Evolutionary conservation across 176 grass and related monocot genomes (phyloP), one percentile per base, ranked within the genome.

Genomic region (Thalia dealbata): DNA sequence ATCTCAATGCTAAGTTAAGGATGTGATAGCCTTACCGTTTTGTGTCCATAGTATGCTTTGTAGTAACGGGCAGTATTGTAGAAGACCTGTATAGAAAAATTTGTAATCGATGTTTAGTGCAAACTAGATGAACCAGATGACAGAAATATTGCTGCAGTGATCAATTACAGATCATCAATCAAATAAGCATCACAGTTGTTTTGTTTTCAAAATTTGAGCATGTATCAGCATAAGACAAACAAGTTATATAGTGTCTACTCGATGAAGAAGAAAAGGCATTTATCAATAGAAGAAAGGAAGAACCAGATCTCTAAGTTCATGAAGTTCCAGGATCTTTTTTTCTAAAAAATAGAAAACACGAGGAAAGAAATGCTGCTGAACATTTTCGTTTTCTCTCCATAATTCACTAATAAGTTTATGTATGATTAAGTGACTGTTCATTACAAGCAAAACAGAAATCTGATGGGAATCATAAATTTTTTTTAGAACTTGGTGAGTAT

Each of bases 31-130:
- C 80, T 42, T 66, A 95, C 87, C 50, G 82, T 95, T 83, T 95
- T 90, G 80, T 95, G 84, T 21, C 84, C 91, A 67, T 95, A 95
- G 75, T 95, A 95, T 54, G 91, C 84, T 18, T 67, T 76, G 81
- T 95, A 95, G 43, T 95, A 95, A 69, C 82, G 87, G 73, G 91
- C 87, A 74, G 87, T 88, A 86, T 95, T 95, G 61, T 95, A 95
- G 50, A 95, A 95, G 14, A 90, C 79, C 91, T 90, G 84, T 77
- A 88, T 24, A 45, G 19, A 68, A 42, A 61, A 76, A 62, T 38
- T 50, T 59, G 67, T 75, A 65, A 73, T 74, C 52, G 56, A 22
- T 14, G 32, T 35, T 54, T 64, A 0, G 52, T 1, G 27, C 11
- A 14, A 45, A 72, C 8, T 72, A 72, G 13, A 29, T 10, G 46